These are phyloP conservation scores for Vitis hybrid DNA, from an alignment of 177 flowering plant species.

Conservation along the genomic window DNA sequence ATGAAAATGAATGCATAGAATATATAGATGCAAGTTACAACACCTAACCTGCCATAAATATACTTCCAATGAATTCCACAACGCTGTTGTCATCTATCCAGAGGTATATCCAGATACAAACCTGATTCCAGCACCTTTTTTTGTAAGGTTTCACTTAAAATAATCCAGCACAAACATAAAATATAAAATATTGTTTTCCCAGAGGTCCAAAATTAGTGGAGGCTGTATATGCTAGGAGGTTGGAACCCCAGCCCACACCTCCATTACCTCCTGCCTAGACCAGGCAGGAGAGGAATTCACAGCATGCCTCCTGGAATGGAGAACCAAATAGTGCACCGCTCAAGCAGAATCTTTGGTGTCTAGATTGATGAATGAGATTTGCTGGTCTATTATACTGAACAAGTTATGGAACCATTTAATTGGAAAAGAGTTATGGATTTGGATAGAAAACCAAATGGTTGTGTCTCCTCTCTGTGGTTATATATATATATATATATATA, in stretches of 20 bases:
- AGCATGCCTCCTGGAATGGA: not conserved
- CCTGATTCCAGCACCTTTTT: conserved; percentile 43
- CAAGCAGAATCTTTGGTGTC: not conserved
- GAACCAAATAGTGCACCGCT: not conserved
- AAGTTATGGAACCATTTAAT: not conserved
- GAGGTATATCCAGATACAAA: conserved; percentile 78
- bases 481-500: too few species aligned
- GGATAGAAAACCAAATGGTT: not conserved
- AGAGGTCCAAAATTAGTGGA: not conserved
- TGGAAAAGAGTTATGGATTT: not conserved
- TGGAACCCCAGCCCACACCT: not conserved
- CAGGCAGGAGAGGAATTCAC: conserved; percentile 1
- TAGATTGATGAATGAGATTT: not conserved
- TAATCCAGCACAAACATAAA: not conserved
- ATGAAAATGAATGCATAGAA: too few species aligned
- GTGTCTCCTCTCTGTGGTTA: not conserved
- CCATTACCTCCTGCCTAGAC: not conserved
- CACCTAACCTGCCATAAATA: conserved; percentile 82
- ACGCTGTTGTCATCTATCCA: conserved; percentile 76
- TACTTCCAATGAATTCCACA: conserved; percentile 65
- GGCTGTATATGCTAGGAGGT: too few species aligned
- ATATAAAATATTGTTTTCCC: not conserved
- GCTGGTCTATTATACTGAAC: not conserved
- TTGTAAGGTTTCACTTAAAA: conserved; percentile 1
- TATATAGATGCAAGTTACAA: not conserved